Conservation (phyloP, 805 yeast genomes). For the Metschnikowia arizonensis region DNA sequence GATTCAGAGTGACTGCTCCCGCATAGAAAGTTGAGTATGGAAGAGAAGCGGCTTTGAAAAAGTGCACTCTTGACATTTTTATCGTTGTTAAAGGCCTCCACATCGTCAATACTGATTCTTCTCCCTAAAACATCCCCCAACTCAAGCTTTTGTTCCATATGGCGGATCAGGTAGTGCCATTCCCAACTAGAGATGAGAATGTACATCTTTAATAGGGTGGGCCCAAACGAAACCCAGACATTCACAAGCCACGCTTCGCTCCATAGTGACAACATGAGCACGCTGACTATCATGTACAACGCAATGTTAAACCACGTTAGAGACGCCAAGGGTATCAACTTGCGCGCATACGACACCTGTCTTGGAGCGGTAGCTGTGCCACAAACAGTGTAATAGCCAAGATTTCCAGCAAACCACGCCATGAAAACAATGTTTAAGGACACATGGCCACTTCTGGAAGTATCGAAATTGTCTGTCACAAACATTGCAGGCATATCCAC, state of each 20-base stretch:
- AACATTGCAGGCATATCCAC: constrained; percentile 12
- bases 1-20: background rate
- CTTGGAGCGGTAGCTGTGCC: constrained; percentile 27
- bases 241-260: constrained; percentile 35
- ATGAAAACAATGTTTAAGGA: constrained; percentile 27
- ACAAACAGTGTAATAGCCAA: constrained; percentile 36
- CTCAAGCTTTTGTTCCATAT: constrained; percentile 48
- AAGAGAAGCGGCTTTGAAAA: constrained; percentile 33
- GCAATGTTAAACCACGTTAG: constrained; percentile 40
- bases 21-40: constrained; percentile 1
- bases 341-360: constrained; percentile 44
- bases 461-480: constrained; percentile 8
- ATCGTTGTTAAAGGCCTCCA: constrained; percentile 19
- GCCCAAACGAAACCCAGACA: constrained; percentile 46
- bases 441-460: constrained; percentile 1
- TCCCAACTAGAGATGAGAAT: constrained; percentile 59
- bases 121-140: constrained; percentile 60
- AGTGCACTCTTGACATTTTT: constrained; percentile 23
- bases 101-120: constrained; percentile 47
- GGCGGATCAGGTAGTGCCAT: constrained; percentile 55
- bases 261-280: constrained; percentile 27
- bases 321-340: constrained; percentile 46
- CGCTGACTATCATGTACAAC: constrained; percentile 32
- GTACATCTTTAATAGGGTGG: constrained; percentile 44
- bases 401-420: constrained; percentile 29